phyloP scores from a whole-genome alignment of 306 rosid genomes.

The Rosa rugosa region DNA sequence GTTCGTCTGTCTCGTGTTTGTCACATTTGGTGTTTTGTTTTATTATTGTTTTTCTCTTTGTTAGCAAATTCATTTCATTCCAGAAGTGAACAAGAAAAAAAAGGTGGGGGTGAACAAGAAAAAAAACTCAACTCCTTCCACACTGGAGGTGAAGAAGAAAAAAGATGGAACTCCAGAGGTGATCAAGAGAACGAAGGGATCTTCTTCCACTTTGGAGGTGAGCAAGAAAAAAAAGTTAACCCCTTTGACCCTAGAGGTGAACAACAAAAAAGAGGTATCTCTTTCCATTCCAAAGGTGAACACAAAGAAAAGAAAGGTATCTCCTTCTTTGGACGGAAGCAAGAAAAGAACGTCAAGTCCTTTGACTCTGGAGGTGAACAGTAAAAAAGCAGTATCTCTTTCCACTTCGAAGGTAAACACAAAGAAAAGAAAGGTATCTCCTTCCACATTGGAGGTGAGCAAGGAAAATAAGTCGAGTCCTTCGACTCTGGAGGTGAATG shows the following conservation, averaged over 20 bases:
- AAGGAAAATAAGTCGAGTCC: not conserved
- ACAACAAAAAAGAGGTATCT: not conserved
- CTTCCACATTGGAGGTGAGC: not conserved
- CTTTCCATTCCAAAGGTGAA: not conserved
- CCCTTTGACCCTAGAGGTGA: not conserved
- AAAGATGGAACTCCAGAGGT: not conserved
- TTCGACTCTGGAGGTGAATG: not conserved
- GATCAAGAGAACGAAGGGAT: not conserved
- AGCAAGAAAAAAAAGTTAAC: not conserved
- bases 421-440: not conserved
- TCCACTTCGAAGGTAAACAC: not conserved
- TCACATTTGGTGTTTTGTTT: not conserved
- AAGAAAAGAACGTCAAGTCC: not conserved
- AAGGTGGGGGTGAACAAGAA: not conserved
- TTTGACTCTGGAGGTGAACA: not conserved
- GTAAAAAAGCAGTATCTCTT: not conserved
- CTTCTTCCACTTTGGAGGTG: not conserved
- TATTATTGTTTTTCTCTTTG: not conserved
- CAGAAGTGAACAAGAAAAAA: not conserved
- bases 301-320: not conserved
- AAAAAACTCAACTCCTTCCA: not conserved
- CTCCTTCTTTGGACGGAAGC: not conserved
- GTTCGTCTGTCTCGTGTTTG: not conserved
- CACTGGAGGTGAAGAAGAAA: not conserved
- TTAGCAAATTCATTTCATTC: constrained; percentile 25